Evolutionary conservation across 257 asterid genomes (phyloP).

Genomic region (Nicotiana knightiana): DNA sequence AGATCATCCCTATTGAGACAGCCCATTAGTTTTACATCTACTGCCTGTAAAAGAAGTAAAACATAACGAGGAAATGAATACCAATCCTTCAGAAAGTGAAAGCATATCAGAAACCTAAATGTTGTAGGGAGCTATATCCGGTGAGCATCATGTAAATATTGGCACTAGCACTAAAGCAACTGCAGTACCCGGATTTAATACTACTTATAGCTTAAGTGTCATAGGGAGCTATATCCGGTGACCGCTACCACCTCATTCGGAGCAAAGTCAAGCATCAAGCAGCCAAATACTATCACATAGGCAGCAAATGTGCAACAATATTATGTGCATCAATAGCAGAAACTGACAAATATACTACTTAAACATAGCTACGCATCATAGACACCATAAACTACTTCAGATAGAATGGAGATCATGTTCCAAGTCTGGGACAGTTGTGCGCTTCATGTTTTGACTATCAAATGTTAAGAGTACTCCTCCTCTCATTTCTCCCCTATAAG

Average conservation of each 20-base stretch:
- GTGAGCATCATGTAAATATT: background rate
- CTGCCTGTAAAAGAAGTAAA: slow-evolving; percentile 60
- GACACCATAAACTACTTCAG: background rate
- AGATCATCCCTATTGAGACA: slow-evolving; percentile 81
- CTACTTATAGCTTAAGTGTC: background rate
- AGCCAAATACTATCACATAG: background rate
- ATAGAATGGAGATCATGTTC: background rate
- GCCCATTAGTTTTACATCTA: slow-evolving; percentile 73
- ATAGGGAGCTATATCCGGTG: background rate
- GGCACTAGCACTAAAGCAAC: background rate
- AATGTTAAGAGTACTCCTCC: background rate
- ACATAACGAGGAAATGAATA: slow-evolving; percentile 11
- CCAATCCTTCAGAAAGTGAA: background rate
- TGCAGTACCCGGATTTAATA: background rate
- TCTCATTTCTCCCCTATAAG: background rate
- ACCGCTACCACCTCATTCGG: background rate
- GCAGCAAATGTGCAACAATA: background rate
- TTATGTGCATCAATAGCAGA: background rate
- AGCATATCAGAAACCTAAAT: background rate
- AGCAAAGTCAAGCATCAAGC: background rate
- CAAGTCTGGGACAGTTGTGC: background rate
- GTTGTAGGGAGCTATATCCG: background rate
- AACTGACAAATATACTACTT: background rate
- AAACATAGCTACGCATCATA: background rate
- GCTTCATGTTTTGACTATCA: background rate